Conservation (phyloP, 2,329 filamentous ascomycete genomes). For the Trichoderma guizhouense region DNA sequence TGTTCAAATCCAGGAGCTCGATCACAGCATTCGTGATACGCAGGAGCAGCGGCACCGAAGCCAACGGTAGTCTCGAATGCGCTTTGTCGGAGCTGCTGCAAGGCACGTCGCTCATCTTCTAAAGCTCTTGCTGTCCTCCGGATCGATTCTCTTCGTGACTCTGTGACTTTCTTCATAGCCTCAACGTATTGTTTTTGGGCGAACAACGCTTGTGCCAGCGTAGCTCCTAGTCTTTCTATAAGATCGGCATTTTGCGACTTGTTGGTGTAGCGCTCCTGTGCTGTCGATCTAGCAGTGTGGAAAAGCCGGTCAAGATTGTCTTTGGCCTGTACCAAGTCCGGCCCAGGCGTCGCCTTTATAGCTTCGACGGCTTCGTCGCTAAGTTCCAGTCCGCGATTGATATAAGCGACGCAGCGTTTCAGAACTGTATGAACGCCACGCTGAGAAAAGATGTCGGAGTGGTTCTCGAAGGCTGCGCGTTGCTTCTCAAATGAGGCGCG, state of each 20-base stretch:
- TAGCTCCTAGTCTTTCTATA: background rate
- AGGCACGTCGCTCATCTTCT: constrained; percentile 8
- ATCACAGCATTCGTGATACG: constrained; percentile 18
- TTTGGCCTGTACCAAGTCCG: background rate
- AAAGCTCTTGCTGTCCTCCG: constrained; percentile 7
- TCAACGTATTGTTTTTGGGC: constrained; percentile 4
- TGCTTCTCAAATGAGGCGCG: constrained; percentile 2
- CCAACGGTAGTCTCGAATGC: constrained; percentile 17
- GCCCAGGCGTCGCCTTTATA: background rate
- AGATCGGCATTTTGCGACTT: background rate
- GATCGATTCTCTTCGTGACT: background rate
- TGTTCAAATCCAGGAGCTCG: constrained; percentile 2
- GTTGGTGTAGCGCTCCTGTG: background rate
- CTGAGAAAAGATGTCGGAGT: constrained; percentile 7
- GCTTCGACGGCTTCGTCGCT: background rate
- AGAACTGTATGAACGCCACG: constrained; percentile 1
- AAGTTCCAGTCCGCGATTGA: constrained; percentile 10
- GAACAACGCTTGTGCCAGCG: background rate
- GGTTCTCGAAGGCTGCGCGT: constrained; percentile 1
- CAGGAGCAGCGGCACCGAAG: constrained; percentile 18
- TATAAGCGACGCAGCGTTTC: constrained; percentile 5
- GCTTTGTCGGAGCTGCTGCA: constrained; percentile 19
- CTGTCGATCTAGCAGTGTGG: background rate
- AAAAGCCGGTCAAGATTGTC: background rate
- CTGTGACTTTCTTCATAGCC: constrained; percentile 9